Evolutionary conservation across 75 land plant species (phyloP), one percentile per base, ranked within the genome.

Genomic region (Picea glauca): DNA sequence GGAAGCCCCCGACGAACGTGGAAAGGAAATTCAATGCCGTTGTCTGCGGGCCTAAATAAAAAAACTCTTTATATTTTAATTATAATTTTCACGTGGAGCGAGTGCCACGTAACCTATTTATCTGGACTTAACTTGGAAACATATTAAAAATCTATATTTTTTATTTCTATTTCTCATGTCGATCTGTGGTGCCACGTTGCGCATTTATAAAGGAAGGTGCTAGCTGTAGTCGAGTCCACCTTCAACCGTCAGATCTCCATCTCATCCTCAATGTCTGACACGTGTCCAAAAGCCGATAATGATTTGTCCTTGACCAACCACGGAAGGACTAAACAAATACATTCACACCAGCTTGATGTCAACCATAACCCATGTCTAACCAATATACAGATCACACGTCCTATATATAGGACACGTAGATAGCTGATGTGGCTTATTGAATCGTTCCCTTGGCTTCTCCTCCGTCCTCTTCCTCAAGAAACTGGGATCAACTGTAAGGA

Each of bases 231-330:
- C 23, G 1, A 46, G 5, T 40, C 73, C 73, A 68, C 40, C 73
- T n/a, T 68, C 23, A 46, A 68, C 73, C 73, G 73, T 68, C 46
- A n/a, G 73, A 68, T 68, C 50, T 21, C 73, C 40, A 68, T 68
- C 73, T 7, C 20, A n/a, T 40, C 33, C 23, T 17, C 50, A 46
- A 46, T 6, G 5, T 0, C 50, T 7, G 50, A 46, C 73, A 68
- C 73, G 11, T 40, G 73, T 68, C 21, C 12, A 20, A 20, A 68
- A 33, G 72, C 72, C 14, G 72, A 67, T 46, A 35, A 7, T 46
- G 50, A 14, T 35, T 18, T 43, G 38, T 17, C 17, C 72, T 64
- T 13, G 15, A 64, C 35, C 32, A 67, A 35, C 72, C 72, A 38
- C 17, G 21, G 30, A 67, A 38, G 5, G 8, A 38, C n/a, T 38